Conservation (phyloP, 2,329 filamentous ascomycete genomes). For the Helicocarpus griseus region DNA sequence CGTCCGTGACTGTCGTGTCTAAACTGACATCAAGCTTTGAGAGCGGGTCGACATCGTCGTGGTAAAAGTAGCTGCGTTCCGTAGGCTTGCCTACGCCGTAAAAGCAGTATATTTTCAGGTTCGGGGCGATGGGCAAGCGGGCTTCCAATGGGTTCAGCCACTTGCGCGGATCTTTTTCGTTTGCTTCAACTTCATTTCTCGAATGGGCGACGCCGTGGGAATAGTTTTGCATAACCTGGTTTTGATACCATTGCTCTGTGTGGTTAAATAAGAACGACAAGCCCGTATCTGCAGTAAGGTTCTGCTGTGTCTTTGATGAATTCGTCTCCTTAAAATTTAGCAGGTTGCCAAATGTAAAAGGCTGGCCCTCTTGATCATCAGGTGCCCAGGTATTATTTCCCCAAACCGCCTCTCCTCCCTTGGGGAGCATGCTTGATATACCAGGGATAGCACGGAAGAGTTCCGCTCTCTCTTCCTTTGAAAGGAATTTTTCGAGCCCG, state of each 20-base stretch:
- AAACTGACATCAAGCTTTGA: conserved; percentile 47
- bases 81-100: conserved; percentile 91
- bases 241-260: conserved; percentile 75
- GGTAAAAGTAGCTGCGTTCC: conserved; percentile 87
- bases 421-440: conserved; percentile 90
- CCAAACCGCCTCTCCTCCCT: conserved; percentile 92
- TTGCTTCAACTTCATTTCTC: conserved; percentile 66
- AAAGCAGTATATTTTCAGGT: conserved; percentile 93
- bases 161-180: conserved; percentile 65
- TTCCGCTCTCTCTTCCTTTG: conserved; percentile 79
- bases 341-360: conserved; percentile 66
- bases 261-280: conserved; percentile 68
- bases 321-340: conserved; percentile 67
- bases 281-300: conserved; percentile 72
- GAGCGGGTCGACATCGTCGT: conserved; percentile 55
- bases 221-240: conserved; percentile 64
- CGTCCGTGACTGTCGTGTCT: conserved; percentile 40
- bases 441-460: conserved; percentile 96
- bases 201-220: conserved; percentile 83
- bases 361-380: conserved; percentile 68
- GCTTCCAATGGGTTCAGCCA: conserved; percentile 98
- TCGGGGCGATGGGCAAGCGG: conserved; percentile 74
- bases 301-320: conserved; percentile 54
- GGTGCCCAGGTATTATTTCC: conserved; percentile 80
- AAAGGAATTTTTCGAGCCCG: conserved; percentile 89